Percentiles rank a stretch among this genome's conserved stretches.
Conservation (phyloP, 2,329 filamentous ascomycete species). For the Pseudogymnoascus sp. region DNA sequence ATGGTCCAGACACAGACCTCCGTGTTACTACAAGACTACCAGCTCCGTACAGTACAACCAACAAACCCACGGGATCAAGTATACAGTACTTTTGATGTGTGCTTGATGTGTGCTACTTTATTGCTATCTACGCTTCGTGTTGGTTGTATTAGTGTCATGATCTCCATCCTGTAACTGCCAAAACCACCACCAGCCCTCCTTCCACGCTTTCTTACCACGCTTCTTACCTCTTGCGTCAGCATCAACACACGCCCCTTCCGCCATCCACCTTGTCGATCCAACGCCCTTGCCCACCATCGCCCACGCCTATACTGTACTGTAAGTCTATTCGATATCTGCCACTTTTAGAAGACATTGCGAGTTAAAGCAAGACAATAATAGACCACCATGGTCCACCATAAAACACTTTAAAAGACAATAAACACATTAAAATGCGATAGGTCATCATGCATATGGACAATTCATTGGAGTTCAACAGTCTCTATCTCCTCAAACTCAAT, state of each 20-base stretch:
- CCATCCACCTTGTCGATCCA: too few relatives aligned
- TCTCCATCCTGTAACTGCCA: not conserved
- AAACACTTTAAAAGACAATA: not conserved
- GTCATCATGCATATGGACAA: not conserved
- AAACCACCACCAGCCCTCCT: not conserved
- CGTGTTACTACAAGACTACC: too few relatives aligned
- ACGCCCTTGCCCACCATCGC: not conserved
- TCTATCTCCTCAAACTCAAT: not conserved
- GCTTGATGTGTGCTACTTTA: not conserved
- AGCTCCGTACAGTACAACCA: not conserved
- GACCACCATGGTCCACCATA: not conserved
- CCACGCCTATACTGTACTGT: not conserved
- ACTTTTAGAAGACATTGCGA: not conserved
- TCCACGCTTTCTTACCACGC: not conserved
- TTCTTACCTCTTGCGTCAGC: not conserved
- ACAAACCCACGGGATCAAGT: not conserved
- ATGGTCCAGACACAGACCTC: not conserved
- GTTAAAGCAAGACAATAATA: slow-evolving; percentile 1
- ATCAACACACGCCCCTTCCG: not conserved
- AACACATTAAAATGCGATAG: not conserved
- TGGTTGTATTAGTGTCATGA: not conserved
- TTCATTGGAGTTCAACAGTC: not conserved
- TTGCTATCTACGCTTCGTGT: not conserved
- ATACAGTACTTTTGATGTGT: not conserved
- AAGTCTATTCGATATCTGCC: not conserved